Evolutionary conservation across 2,329 filamentous ascomycete genomes (phyloP), one percentile per base, ranked within the genome.

Genomic region (Phoma sp.): DNA sequence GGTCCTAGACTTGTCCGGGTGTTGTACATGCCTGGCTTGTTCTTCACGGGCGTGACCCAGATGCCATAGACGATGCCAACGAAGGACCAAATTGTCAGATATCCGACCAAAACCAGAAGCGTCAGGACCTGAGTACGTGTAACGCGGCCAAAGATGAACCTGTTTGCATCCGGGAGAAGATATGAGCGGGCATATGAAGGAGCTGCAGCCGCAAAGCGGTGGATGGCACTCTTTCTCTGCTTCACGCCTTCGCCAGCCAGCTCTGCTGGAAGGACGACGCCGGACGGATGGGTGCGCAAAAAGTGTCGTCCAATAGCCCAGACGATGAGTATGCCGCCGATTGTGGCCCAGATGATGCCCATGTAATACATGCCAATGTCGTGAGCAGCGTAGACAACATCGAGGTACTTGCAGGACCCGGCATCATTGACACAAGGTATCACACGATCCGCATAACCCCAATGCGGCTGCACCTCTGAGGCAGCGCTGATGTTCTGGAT

Each of bases 41-140:
- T 78, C 67, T 85, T 84, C 46, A 90, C 82, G 0, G 89, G 89
- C 0, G 88, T 90, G 7, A 88, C 70, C 89, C 89, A 91, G 9
- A 75, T 87, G 37, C 82, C 79, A 74, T 90, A 91, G 7, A 79
- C 74, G 54, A 91, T 87, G 29, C 88, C 89, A 10, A 87, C 80
- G 43, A 91, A 72, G 4, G 75, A 75, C 76, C 87, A 90, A 57
- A 91, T 77, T 39, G 84, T 75, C 0, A 92, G 77, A 65, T 93
- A 92, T 2, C 67, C 81, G 1, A 79, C 69, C 1, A 92, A 71
- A 8, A 84, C 72, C 0, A 80, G 69, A 2, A 91, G 77, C 25
- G 89, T 78, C 22, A 85, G 64, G 3, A 91, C 80, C 67, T 92
- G 89, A 6, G 90, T 78, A 18, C 88, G 81, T 0, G 87, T 89